Conservation (phyloP, 306 rosid species). For the Rosa multiflora region DNA sequence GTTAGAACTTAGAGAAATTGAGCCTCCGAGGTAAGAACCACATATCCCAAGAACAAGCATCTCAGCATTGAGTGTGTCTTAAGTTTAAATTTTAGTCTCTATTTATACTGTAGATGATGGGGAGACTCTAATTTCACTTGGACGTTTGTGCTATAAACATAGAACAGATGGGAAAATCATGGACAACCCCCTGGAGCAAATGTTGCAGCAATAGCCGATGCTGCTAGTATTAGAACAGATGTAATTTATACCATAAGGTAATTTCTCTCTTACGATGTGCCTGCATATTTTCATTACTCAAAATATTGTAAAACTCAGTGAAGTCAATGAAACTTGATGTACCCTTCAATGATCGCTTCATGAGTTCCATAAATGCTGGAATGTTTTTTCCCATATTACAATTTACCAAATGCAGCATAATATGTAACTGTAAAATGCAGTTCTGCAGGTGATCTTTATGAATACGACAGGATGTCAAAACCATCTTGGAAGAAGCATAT, state of each 20-base stretch:
- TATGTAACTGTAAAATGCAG: conserved; percentile 42
- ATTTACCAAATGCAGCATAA: conserved; percentile 20
- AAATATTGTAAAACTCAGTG: not conserved
- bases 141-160: conserved; percentile 37
- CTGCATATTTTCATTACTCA: not conserved
- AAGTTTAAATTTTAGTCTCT: conserved; percentile 21
- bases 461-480: conserved; percentile 71
- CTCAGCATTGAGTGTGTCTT: not conserved
- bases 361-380: not conserved
- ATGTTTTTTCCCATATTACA: conserved; percentile 22
- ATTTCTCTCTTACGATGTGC: conserved; percentile 3
- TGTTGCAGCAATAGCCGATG: conserved; percentile 85
- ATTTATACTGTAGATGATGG: conserved; percentile 30
- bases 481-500: conserved; percentile 91
- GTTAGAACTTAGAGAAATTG: conserved; percentile 58
- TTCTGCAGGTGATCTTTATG: conserved; percentile 86
- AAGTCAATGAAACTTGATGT: not conserved
- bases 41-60: conserved; percentile 20
- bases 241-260: conserved; percentile 92
- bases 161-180: conserved; percentile 90
- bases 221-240: conserved; percentile 53
- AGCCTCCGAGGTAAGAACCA: conserved; percentile 73
- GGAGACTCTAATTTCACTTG: conserved; percentile 44
- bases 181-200: conserved; percentile 88
- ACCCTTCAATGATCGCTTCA: not conserved